These are phyloP conservation scores for Suillus hirtellus DNA, from an alignment of 768 basidiomycete genomes.

Conservation along the genomic window DNA sequence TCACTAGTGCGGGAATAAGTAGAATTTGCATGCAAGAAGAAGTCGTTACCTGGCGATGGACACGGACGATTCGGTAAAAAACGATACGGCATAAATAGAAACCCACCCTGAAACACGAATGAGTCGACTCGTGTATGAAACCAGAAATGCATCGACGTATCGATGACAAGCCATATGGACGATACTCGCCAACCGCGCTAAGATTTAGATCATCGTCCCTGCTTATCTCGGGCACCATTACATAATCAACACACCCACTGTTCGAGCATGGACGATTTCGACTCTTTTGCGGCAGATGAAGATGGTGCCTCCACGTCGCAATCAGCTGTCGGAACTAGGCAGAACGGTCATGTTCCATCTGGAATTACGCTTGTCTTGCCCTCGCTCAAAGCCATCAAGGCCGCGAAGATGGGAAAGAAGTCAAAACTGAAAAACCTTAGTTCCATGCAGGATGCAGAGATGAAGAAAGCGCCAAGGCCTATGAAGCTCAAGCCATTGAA, in stretches of 20 bases:
- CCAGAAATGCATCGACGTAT: neutral
- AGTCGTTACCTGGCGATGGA: neutral
- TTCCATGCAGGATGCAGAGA: slow-evolving; percentile 24
- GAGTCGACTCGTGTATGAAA: neutral
- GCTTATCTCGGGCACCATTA: slow-evolving; percentile 11
- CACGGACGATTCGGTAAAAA: neutral
- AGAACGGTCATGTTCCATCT: slow-evolving; percentile 32
- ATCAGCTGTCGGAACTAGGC: slow-evolving; percentile 19
- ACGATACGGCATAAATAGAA: neutral
- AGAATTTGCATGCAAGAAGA: neutral
- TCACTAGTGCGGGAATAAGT: neutral
- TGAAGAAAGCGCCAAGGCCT: slow-evolving; percentile 50
- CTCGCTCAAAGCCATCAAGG: slow-evolving; percentile 62
- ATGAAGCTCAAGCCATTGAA: slow-evolving; percentile 78
- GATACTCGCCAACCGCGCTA: neutral
- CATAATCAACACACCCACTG: slow-evolving; percentile 14
- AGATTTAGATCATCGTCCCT: slow-evolving; percentile 5
- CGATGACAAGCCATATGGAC: neutral
- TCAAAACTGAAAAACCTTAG: slow-evolving; percentile 36
- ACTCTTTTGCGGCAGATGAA: slow-evolving; percentile 30
- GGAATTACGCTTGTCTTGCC: slow-evolving; percentile 69
- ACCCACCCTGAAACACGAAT: neutral
- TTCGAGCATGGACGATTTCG: slow-evolving; percentile 34
- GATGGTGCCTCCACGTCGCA: slow-evolving; percentile 31
- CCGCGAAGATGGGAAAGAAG: slow-evolving; percentile 54